phyloP scores from a whole-genome alignment of 306 rosid species.

The Begonia peltatifolia region DNA sequence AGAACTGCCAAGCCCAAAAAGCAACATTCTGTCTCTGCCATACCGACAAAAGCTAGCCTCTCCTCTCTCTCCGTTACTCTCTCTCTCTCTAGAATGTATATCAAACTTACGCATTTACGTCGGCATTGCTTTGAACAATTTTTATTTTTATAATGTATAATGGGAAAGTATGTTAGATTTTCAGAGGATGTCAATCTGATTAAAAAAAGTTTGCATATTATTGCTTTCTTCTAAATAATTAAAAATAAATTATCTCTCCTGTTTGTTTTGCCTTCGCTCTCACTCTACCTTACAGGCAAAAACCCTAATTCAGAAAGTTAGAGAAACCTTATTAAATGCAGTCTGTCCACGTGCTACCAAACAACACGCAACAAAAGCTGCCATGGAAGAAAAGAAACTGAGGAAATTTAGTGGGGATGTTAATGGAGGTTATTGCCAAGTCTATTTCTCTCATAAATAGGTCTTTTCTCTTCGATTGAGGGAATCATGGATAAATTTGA shows the following conservation, averaged over 20 bases:
- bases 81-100: background rate
- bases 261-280: background rate
- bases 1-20: slow-evolving; percentile 12
- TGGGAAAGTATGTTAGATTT: too few relatives aligned
- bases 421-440: background rate
- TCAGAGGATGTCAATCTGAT: too few relatives aligned
- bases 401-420: slow-evolving; percentile 5
- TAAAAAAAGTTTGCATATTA: too few relatives aligned
- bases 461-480: too few relatives aligned
- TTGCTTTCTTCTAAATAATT: too few relatives aligned
- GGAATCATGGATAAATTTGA: too few relatives aligned
- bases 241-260: too few relatives aligned
- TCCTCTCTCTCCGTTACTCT: background rate
- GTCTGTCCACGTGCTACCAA: slow-evolving; percentile 4
- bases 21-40: slow-evolving; percentile 24
- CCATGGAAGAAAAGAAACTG: background rate
- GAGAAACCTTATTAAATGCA: slow-evolving; percentile 5
- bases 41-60: slow-evolving; percentile 1
- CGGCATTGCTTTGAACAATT: too few relatives aligned
- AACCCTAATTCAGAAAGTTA: background rate
- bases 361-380: slow-evolving; percentile 7
- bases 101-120: background rate
- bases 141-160: too few relatives aligned
- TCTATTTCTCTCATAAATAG: too few relatives aligned
- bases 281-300: background rate